A percentile compares a stretch with the other conserved stretches of the same genome.
These are phyloP conservation scores for Vitis vinifera DNA, from an alignment of 164 flowering plant species.

Conservation along the genomic window DNA sequence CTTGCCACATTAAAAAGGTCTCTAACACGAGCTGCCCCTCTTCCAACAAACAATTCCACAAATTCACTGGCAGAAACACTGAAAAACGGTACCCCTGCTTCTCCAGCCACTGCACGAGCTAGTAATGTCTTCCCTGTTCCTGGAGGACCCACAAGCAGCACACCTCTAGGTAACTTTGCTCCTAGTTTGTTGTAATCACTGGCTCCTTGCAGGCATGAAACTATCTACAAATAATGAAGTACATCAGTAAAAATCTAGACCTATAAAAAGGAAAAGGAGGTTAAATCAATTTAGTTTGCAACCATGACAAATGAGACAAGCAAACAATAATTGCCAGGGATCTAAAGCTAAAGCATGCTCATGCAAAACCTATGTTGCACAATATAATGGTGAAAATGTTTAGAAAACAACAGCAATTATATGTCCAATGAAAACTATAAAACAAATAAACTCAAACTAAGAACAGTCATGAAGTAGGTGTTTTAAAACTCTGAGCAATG, in stretches of 20 bases:
- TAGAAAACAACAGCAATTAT: too few species aligned
- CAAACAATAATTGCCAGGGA: neutral
- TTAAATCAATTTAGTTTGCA: neutral
- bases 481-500: too few species aligned
- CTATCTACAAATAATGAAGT: slow-evolving; percentile 50
- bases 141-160: slow-evolving; percentile 91
- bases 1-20: slow-evolving; percentile 87
- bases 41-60: slow-evolving; percentile 97
- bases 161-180: slow-evolving; percentile 94
- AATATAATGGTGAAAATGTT: too few species aligned
- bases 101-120: slow-evolving; percentile 99
- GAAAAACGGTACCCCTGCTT: slow-evolving; percentile 98
- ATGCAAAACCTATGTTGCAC: too few species aligned
- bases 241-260: neutral
- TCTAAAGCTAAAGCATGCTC: neutral
- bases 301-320: too few species aligned
- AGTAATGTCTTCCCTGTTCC: slow-evolving; percentile 98
- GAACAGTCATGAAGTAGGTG: too few species aligned
- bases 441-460: too few species aligned
- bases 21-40: slow-evolving; percentile 98
- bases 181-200: slow-evolving; percentile 80
- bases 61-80: slow-evolving; percentile 97
- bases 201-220: slow-evolving; percentile 84
- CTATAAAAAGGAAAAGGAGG: neutral
- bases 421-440: too few species aligned